Evolutionary conservation across 2,329 filamentous ascomycete species (phyloP).

Genomic region (Cercospora zeae-maydis): DNA sequence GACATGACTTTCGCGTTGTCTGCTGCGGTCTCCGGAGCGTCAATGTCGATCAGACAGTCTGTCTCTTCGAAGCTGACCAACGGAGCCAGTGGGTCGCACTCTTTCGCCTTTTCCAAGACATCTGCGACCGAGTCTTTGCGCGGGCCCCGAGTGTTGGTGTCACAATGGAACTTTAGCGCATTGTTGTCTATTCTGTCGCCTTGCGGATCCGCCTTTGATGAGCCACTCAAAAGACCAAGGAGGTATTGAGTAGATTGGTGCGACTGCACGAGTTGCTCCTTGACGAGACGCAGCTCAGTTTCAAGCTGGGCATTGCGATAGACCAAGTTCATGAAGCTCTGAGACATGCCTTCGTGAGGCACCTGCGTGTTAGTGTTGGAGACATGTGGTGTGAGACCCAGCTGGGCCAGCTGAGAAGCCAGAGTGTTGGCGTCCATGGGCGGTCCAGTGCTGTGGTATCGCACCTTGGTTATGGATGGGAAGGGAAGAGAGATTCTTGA

Average conservation of each 20-base stretch:
- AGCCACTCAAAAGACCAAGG: conserved; percentile 11
- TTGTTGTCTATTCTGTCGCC: neutral
- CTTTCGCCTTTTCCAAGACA: neutral
- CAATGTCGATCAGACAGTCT: neutral
- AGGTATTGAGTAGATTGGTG: conserved; percentile 23
- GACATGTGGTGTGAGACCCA: neutral
- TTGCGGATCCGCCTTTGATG: neutral
- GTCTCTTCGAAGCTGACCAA: conserved; percentile 12
- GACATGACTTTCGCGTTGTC: neutral
- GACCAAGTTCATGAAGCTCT: conserved; percentile 11
- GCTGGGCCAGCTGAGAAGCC: neutral
- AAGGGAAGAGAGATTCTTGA: neutral
- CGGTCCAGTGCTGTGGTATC: neutral
- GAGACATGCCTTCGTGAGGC: neutral
- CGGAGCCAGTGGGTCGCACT: neutral
- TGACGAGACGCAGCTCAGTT: conserved; percentile 27
- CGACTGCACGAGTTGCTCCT: conserved; percentile 27
- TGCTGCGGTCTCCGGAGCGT: neutral
- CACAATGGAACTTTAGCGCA: neutral
- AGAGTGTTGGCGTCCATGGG: neutral
- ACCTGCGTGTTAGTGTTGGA: neutral
- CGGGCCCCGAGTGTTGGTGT: neutral
- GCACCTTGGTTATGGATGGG: neutral
- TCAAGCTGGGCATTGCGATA: conserved; percentile 27
- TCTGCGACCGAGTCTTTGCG: conserved; percentile 3